A percentile compares a stretch with the other conserved stretches of the same genome.
phyloP scores from a whole-genome alignment of 352 stramenopile genomes.

The Halophytophthora polymorphica region DNA sequence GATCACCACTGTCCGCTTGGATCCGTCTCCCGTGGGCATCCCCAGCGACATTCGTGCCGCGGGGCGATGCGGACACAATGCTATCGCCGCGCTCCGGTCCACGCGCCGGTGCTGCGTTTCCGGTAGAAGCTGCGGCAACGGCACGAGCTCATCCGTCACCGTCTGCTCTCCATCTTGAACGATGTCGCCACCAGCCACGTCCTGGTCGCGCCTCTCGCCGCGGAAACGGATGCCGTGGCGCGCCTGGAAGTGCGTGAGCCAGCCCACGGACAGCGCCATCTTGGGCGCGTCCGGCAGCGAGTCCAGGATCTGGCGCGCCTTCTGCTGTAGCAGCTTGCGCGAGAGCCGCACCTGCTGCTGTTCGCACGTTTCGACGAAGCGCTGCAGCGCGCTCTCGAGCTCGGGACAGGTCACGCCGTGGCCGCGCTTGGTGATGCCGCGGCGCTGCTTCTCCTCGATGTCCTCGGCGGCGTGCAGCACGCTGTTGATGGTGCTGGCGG shows the following conservation, averaged over 20 bases:
- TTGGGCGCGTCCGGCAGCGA: constrained; percentile 19
- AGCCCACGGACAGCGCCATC: constrained; percentile 25
- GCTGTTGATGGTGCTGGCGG: constrained; percentile 20
- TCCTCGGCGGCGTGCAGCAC: constrained; percentile 24
- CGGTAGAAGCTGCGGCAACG: no score
- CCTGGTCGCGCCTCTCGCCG: constrained; percentile 10
- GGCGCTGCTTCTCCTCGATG: constrained; percentile 27
- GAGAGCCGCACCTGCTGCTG: constrained; percentile 20
- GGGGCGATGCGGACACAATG: neutral
- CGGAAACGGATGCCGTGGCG: constrained; percentile 26
- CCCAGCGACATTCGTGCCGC: no score
- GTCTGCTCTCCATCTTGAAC: neutral
- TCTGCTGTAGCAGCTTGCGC: constrained; percentile 16
- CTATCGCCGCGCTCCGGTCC: neutral
- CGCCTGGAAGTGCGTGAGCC: constrained; percentile 30
- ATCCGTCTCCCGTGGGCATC: constrained; percentile 3
- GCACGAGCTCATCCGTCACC: neutral
- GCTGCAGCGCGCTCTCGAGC: constrained; percentile 16
- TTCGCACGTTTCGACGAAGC: constrained; percentile 18
- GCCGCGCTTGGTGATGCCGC: constrained; percentile 23
- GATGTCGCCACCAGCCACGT: constrained; percentile 15
- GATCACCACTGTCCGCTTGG: constrained; percentile 43
- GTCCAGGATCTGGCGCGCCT: constrained; percentile 18
- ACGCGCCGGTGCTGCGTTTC: neutral
- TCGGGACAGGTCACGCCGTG: constrained; percentile 23